Evolutionary conservation across 208 protist species (phyloP), one percentile per base, ranked within the genome.

Genomic region (Angomonas ambiguus): DNA sequence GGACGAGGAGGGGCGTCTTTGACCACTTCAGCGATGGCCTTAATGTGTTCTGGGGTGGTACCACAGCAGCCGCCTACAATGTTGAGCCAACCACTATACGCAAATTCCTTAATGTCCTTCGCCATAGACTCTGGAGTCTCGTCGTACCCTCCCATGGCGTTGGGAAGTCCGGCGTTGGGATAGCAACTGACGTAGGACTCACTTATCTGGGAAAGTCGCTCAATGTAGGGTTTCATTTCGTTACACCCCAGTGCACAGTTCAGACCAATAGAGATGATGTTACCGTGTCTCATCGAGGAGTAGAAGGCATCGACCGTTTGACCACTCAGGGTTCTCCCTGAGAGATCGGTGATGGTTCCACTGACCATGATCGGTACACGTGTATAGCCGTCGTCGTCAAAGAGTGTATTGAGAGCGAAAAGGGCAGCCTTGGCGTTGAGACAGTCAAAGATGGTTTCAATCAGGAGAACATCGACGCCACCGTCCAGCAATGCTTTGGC

Each of bases 231-330:
- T 41, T 64, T 62, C 82, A 92, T 92, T 62, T 83, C 70, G 1
- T 62, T 34, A 30, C 79, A 79, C 34, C 97, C 97, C 6, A 98
- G 88, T 0, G 91, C 86, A 83, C 97, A 97, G 81, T 98, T 98
- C 59, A 98, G 78, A 27, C 97, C 97, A 71, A 99, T 84, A 67
- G 75, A 89, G 53, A 98, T 80, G 58, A 94, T 82, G 34, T 96
- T 81, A 2, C 83, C 80, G 66, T 96, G 94, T 18, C 70, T 58
- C 56, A 98, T 82, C 27, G 79, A 91, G 38, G 81, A 83, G 63
- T 93, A 94, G 74, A 99, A 98, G 31, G 96, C 97, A 62, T 99
- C 97, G 42, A 87, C 79, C 11, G 96, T 98, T 80, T 99, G 97
- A 20, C 97, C 97, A n/a, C 92, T 97, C 34, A 99, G 82, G 22